Evolutionary conservation across 495 filamentous ascomycete species (phyloP).

Genomic region (Gamarada debralockiae): DNA sequence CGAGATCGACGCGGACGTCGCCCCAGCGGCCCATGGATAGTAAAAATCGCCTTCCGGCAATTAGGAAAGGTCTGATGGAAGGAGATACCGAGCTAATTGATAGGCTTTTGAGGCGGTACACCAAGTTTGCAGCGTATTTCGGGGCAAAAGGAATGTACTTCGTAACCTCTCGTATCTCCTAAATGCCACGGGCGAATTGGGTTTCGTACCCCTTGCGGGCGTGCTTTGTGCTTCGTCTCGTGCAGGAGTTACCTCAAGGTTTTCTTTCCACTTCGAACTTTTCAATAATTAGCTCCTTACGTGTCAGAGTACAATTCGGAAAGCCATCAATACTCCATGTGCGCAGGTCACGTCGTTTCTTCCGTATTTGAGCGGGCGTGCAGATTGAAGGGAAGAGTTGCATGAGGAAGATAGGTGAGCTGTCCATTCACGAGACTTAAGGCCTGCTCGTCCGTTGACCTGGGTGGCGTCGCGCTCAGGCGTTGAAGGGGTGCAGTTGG

Average conservation of each 20-base stretch:
- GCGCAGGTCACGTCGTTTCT: slow-evolving; percentile 1
- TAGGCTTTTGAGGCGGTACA: no score
- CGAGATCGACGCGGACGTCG: no score
- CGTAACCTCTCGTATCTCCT: no score
- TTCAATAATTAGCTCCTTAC: slow-evolving; percentile 1
- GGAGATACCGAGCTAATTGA: no score
- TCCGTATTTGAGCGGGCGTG: neutral
- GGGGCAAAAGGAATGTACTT: no score
- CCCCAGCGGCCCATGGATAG: no score
- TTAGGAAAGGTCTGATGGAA: no score
- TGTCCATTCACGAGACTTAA: neutral
- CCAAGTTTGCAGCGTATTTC: no score
- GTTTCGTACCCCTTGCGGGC: neutral
- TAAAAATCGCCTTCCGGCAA: no score
- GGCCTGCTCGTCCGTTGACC: no score
- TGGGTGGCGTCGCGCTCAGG: neutral
- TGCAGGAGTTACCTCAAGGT: neutral
- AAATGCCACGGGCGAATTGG: no score
- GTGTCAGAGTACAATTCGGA: slow-evolving; percentile 21
- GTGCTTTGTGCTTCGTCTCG: neutral
- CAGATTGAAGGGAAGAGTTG: neutral
- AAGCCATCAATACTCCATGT: neutral
- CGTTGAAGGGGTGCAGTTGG: neutral
- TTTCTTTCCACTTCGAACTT: no score
- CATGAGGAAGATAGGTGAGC: slow-evolving; percentile 5